These are phyloP conservation scores for Globisporangium takayamanum DNA, from an alignment of 352 stramenopile genomes.

Conservation along the genomic window DNA sequence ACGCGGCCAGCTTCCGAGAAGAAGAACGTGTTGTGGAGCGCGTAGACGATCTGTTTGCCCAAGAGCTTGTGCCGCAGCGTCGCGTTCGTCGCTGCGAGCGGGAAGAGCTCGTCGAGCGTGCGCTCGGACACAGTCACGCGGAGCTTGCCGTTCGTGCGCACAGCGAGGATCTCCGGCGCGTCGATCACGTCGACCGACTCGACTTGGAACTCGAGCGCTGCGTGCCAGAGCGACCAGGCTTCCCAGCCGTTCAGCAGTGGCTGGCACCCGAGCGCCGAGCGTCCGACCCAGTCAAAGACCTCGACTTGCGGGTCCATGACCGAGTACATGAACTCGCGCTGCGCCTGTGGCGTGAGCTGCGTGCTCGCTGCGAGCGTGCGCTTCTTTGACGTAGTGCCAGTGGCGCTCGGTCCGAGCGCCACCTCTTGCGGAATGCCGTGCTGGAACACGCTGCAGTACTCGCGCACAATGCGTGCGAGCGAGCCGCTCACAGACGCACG, in stretches of 20 bases:
- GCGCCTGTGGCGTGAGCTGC: conserved; percentile 20
- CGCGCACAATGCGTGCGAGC: conserved; percentile 9
- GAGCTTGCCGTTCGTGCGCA: conserved; percentile 29
- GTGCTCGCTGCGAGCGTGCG: conserved; percentile 12
- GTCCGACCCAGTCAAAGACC: conserved; percentile 38
- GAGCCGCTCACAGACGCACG: conserved; percentile 4
- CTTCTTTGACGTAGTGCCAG: conserved; percentile 16
- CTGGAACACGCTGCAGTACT: conserved; percentile 13
- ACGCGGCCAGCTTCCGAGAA: conserved; percentile 31
- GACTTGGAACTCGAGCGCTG: conserved; percentile 27
- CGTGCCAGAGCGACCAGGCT: conserved; percentile 34
- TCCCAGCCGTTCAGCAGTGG: conserved; percentile 33
- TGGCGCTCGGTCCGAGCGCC: not conserved
- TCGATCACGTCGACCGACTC: conserved; percentile 32
- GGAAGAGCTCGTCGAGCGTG: conserved; percentile 37
- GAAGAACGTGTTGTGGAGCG: conserved; percentile 38
- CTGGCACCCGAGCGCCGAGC: conserved; percentile 22
- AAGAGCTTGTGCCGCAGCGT: conserved; percentile 22
- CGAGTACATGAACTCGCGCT: conserved; percentile 35
- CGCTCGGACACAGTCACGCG: conserved; percentile 28
- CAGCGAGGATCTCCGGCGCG: conserved; percentile 21
- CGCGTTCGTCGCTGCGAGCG: conserved; percentile 22
- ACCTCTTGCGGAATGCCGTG: conserved; percentile 4
- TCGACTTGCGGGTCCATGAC: conserved; percentile 35
- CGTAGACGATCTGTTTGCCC: conserved; percentile 31